Conservation (phyloP, 805 yeast genomes). For the Ogataea minuta region DNA sequence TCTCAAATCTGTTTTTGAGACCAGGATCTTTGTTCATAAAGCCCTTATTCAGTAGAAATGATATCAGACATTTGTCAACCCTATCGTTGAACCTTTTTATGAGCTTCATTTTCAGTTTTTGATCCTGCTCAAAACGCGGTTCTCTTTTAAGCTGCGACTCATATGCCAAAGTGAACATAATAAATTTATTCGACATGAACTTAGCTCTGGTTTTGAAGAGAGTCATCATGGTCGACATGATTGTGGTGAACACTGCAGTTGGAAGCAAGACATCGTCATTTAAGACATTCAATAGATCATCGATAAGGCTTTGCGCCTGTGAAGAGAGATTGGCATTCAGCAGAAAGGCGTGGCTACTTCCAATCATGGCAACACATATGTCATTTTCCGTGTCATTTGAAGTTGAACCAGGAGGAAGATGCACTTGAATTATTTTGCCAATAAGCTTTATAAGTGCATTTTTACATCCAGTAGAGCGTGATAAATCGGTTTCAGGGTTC, state of each 20-base stretch:
- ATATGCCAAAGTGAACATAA: conserved; percentile 57
- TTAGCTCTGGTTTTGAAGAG: conserved; percentile 68
- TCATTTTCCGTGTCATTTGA: conserved; percentile 24
- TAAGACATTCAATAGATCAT: conserved; percentile 56
- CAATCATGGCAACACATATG: conserved; percentile 50
- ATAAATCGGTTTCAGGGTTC: conserved; percentile 48
- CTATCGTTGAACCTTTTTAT: conserved; percentile 38
- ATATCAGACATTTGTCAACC: conserved; percentile 33
- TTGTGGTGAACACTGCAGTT: conserved; percentile 62
- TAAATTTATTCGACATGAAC: conserved; percentile 50
- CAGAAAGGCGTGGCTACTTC: conserved; percentile 63
- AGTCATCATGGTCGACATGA: conserved; percentile 60
- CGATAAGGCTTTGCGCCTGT: conserved; percentile 70
- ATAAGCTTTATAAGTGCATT: conserved; percentile 74
- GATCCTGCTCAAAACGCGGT: conserved; percentile 43
- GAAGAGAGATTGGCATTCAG: conserved; percentile 51
- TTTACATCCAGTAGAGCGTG: conserved; percentile 55
- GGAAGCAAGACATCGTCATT: conserved; percentile 53
- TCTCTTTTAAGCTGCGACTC: conserved; percentile 56
- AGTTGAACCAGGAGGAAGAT: conserved; percentile 39
- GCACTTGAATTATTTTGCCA: conserved; percentile 54
- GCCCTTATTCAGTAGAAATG: conserved; percentile 34
- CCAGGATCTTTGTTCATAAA: conserved; percentile 33
- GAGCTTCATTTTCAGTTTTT: conserved; percentile 30
- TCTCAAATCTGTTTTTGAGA: conserved; percentile 33